Conservation (phyloP, 2,329 filamentous ascomycete genomes). For the Metarhizium brunneum region DNA sequence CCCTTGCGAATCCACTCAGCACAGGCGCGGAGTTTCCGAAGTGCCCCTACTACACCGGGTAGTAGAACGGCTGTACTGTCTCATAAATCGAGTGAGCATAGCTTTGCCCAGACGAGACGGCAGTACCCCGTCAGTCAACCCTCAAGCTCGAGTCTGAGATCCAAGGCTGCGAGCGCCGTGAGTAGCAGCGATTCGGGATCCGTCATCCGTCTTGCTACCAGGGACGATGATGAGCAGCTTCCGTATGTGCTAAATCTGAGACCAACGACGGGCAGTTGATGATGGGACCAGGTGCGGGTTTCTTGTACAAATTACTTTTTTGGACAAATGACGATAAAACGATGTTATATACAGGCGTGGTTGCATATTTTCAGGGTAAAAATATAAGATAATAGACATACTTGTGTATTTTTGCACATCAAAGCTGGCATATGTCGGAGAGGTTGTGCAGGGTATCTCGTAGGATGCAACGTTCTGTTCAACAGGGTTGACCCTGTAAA, state of each 20-base stretch:
- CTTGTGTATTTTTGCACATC: too few relatives aligned
- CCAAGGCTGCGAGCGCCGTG: constrained; percentile 20
- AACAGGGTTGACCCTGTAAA: too few relatives aligned
- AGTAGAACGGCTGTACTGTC: constrained; percentile 30
- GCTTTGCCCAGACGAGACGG: constrained; percentile 32
- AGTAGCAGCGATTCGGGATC: constrained; percentile 26
- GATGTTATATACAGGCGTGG: too few relatives aligned
- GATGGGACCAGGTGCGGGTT: background rate
- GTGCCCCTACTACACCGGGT: constrained; percentile 44
- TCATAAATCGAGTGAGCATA: constrained; percentile 26
- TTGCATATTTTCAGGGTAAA: background rate
- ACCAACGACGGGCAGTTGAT: constrained; percentile 14
- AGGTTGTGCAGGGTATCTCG: too few relatives aligned
- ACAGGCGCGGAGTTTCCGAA: constrained; percentile 37
- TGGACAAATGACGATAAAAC: background rate
- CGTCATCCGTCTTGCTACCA: constrained; percentile 39
- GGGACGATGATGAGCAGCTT: constrained; percentile 20
- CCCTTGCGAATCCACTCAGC: constrained; percentile 30
- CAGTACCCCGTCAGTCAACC: constrained; percentile 28
- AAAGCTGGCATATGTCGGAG: too few relatives aligned
- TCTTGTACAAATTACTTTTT: background rate
- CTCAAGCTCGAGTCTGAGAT: constrained; percentile 30
- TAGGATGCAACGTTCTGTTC: too few relatives aligned
- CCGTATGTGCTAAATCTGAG: constrained; percentile 29
- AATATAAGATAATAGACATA: too few relatives aligned